Conservation (phyloP, 495 filamentous ascomycete genomes). For the Amniculicola lignicola region DNA sequence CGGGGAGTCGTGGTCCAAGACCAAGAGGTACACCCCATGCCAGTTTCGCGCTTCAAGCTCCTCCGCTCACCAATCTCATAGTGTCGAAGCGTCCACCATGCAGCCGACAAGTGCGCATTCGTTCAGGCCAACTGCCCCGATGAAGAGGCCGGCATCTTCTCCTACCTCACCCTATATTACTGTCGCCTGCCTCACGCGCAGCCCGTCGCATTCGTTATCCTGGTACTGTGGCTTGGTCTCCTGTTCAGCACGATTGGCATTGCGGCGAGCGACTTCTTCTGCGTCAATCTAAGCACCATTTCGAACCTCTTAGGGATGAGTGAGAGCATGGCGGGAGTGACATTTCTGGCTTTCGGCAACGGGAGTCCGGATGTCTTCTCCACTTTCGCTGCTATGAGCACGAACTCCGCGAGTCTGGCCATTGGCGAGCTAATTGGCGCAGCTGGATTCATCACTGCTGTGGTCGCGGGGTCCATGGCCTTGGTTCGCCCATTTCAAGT, state of each 20-base stretch:
- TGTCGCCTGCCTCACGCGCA: conserved; percentile 69
- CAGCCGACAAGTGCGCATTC: conserved; percentile 80
- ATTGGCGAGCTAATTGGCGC: conserved; percentile 95
- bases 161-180: conserved; percentile 91
- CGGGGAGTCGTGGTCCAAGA: conserved; percentile 10
- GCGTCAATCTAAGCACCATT: conserved; percentile 91
- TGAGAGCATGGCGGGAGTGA: conserved; percentile 94
- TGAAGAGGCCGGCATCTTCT: conserved; percentile 83
- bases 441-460: conserved; percentile 92
- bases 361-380: conserved; percentile 99
- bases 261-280: conserved; percentile 96
- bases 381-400: conserved; percentile 96
- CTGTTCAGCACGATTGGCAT: conserved; percentile 98
- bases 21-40: conserved; percentile 25
- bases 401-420: conserved; percentile 91
- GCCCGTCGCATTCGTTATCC: conserved; percentile 69
- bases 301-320: conserved; percentile 84
- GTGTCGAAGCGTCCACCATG: conserved; percentile 78
- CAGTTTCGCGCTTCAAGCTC: not conserved
- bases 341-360: conserved; percentile 95
- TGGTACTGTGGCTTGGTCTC: conserved; percentile 80
- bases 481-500: conserved; percentile 90
- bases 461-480: conserved; percentile 98
- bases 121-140: conserved; percentile 76
- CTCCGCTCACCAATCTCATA: conserved; percentile 38